Percentiles rank a stretch among this genome's conserved stretches.
Conservation (phyloP, 1,139 yeast genomes). For the Debaryomycetaceae sp. region DNA sequence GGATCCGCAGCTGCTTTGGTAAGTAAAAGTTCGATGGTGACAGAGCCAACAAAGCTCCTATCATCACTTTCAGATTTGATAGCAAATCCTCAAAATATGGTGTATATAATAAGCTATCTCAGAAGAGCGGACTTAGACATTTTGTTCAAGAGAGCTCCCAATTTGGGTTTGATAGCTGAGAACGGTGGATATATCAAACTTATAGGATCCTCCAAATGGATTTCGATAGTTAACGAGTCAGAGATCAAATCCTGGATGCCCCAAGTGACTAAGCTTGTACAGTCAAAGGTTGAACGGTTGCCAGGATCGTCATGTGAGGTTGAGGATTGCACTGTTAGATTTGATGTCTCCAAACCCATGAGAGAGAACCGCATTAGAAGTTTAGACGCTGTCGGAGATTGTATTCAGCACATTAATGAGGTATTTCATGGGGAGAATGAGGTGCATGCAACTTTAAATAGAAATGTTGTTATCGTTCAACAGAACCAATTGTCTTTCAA, state of each 20-base stretch:
- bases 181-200: constrained; percentile 75
- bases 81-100: constrained; percentile 51
- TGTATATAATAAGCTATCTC: constrained; percentile 68
- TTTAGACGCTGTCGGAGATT: constrained; percentile 72
- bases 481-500: constrained; percentile 48
- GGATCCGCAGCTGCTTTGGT: constrained; percentile 14
- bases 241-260: constrained; percentile 60
- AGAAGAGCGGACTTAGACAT: constrained; percentile 64
- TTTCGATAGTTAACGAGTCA: constrained; percentile 53
- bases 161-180: constrained; percentile 83
- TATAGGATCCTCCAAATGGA: constrained; percentile 58
- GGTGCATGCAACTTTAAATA: constrained; percentile 74
- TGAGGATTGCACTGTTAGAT: constrained; percentile 72
- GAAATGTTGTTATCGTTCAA: constrained; percentile 68
- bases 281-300: constrained; percentile 69
- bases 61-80: constrained; percentile 48
- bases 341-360: constrained; percentile 63
- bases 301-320: constrained; percentile 74
- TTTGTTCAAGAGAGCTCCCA: constrained; percentile 62
- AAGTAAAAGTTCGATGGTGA: constrained; percentile 25
- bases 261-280: constrained; percentile 55
- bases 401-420: constrained; percentile 81
- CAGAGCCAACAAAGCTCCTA: constrained; percentile 49
- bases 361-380: constrained; percentile 66
- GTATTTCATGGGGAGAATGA: constrained; percentile 56